Conservation (phyloP, 495 filamentous ascomycete genomes). For the Penicillium nucicola region DNA sequence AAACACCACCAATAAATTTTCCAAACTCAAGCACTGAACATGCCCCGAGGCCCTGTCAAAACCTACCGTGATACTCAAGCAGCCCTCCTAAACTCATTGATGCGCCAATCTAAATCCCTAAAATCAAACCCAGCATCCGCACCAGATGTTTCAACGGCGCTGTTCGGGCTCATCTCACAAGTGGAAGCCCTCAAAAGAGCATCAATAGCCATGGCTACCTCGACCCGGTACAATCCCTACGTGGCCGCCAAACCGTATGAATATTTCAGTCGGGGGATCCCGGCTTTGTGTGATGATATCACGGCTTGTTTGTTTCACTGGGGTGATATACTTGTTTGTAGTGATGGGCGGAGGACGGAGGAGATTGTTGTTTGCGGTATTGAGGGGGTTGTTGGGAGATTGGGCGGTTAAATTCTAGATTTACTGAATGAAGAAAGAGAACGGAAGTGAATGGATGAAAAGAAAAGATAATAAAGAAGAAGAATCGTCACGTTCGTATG, state of each 20-base stretch:
- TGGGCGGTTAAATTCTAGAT: neutral
- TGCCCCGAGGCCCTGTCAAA: too few species aligned
- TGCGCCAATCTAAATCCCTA: too few species aligned
- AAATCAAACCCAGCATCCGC: too few species aligned
- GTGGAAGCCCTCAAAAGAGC: neutral
- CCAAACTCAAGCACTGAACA: too few species aligned
- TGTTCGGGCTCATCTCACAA: neutral
- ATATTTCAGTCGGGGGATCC: neutral
- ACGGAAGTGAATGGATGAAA: too few species aligned
- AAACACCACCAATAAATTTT: too few species aligned
- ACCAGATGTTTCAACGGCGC: neutral
- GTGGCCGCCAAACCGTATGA: neutral
- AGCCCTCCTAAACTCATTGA: too few species aligned
- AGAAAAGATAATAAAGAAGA: neutral
- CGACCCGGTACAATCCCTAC: neutral
- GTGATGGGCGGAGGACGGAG: slow-evolving; percentile 2
- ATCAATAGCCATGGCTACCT: neutral
- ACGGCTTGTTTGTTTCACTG: slow-evolving; percentile 2
- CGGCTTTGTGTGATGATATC: neutral
- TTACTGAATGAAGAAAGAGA: neutral
- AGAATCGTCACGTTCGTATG: slow-evolving; percentile 11
- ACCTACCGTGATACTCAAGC: too few species aligned
- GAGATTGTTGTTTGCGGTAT: neutral
- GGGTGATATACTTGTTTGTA: slow-evolving; percentile 2
- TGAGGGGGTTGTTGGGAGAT: neutral